These are phyloP conservation scores for Malus sylvestris DNA, from an alignment of 306 rosid species.

Conservation along the genomic window DNA sequence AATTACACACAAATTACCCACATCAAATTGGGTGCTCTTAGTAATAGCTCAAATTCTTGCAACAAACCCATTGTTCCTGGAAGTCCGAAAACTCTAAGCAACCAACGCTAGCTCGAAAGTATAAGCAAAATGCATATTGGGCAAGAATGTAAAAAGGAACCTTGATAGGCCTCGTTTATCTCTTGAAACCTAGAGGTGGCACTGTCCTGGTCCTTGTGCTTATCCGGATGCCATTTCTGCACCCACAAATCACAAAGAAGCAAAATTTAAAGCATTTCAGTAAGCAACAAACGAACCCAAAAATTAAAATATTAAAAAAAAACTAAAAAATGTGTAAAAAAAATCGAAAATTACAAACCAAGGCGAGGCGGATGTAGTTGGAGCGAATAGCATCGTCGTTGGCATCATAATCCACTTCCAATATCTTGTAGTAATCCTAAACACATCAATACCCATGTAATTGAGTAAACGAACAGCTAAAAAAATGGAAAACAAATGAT, in stretches of 20 bases:
- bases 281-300: neutral
- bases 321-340: neutral
- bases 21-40: neutral
- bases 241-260: neutral
- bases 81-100: neutral
- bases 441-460: neutral
- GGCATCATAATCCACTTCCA: constrained; percentile 93
- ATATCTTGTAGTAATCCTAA: constrained; percentile 81
- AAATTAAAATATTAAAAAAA: neutral
- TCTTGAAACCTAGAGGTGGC: constrained; percentile 80
- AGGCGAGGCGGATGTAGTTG: constrained; percentile 83
- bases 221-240: constrained; percentile 99
- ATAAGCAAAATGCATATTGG: neutral
- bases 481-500: neutral
- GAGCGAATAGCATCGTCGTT: constrained; percentile 74
- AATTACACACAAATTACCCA: neutral
- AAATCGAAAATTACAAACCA: constrained; percentile 39
- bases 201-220: constrained; percentile 54
- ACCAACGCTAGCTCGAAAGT: neutral
- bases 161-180: constrained; percentile 88
- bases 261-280: neutral
- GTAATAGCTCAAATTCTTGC: neutral
- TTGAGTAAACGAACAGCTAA: neutral
- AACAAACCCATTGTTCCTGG: neutral
- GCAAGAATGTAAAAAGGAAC: constrained; percentile 8